Evolutionary conservation across 2,329 filamentous ascomycete genomes (phyloP).

Genomic region (Sporothrix inflata): DNA sequence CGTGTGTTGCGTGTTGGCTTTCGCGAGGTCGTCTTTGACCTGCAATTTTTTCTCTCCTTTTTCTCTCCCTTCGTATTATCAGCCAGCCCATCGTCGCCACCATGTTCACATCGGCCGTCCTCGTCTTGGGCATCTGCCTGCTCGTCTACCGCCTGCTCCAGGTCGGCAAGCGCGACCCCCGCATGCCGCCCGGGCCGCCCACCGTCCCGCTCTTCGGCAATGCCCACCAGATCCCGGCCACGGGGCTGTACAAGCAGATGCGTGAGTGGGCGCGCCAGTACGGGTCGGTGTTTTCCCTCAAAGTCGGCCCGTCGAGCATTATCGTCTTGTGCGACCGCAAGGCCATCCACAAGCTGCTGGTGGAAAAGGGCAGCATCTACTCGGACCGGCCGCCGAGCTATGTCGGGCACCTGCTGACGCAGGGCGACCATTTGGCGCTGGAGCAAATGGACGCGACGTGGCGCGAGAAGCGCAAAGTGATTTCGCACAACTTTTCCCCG

Average conservation of each 20-base stretch:
- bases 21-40: not conserved
- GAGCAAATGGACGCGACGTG: constrained; percentile 9
- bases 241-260: not conserved
- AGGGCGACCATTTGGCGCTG: not conserved
- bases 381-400: not conserved
- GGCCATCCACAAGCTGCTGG: constrained; percentile 8
- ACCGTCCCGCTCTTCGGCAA: not conserved
- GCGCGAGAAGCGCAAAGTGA: constrained; percentile 4
- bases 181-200: not conserved
- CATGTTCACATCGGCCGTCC: not conserved
- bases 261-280: not conserved
- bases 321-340: not conserved
- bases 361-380: not conserved
- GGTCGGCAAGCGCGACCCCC: not conserved
- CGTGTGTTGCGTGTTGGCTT: not conserved
- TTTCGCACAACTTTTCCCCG: not conserved
- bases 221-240: constrained; percentile 2
- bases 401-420: not conserved
- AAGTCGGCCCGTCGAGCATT: not conserved
- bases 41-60: not conserved
- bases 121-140: not conserved
- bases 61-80: not conserved
- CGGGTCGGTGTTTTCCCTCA: not conserved
- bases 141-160: not conserved
- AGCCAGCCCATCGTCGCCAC: not conserved